Evolutionary conservation across 2,329 filamentous ascomycete species (phyloP), one percentile per base, ranked within the genome.

Genomic region (Penicillium sp.): DNA sequence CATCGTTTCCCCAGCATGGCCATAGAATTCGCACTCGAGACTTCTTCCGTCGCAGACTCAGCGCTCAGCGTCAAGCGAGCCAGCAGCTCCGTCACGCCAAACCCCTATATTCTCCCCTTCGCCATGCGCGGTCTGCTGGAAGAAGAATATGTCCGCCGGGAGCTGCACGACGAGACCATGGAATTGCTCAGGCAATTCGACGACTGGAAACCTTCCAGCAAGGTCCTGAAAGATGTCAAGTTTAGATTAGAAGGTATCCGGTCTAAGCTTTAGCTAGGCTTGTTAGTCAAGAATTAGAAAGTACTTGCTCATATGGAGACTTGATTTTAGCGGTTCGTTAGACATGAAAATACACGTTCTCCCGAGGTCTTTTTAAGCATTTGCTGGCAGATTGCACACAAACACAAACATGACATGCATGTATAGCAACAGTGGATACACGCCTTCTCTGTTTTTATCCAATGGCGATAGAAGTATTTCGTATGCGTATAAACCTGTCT

Each of bases 211-310:
- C 94, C 94, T 0, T 82, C 80, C 0, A 96, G 87, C 8, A 99
- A 97, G 77, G 89, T 89, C 41, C 76, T 99, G 55, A 96, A 94
- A 75, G 94, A 99, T 73, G 92, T 99, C 45, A 96, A 96, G 73
- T 97, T 95, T 73, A 82, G 94, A 58, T 79, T 99, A 21, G 94
- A 97, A 75, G 93, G 88, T 3, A 90, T 99, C 42, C 83, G 90
- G 66, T 96, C 91, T 46, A 95, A 91, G 75, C 77, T 97, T 12
- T 86, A 64, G 67, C 15, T 86, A 63, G 67, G 39, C 25, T 27
- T 38, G 29, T 16, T 35, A 27, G 29, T 10, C 8, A 6, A 21
- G 8, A 53, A 61, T 44, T 46, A 35, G 39, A 29, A 29, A 32
- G 46, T 42, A 46, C 35, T 32, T 50, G 52, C 15, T 50, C 21